Base-by-base conservation (phyloP, 768 basidiomycete species). In the Mycena leptocephala region DNA sequence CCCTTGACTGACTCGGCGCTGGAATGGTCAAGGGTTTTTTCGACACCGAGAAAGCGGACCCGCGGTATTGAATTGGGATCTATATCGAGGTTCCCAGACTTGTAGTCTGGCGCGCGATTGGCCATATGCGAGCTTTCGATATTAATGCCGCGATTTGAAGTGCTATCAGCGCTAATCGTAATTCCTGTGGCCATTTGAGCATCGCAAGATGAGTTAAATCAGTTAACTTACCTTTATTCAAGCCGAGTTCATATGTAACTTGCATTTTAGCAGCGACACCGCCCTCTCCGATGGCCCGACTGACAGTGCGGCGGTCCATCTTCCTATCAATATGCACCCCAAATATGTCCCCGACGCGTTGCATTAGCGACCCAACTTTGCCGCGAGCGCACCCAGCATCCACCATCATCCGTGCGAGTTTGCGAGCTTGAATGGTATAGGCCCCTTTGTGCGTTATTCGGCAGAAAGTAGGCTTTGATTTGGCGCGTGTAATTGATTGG, bases 221-320 rank as follows among this genome's bases (percentile, higher is more conserved):
- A n/a, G n/a, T n/a, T n/a, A n/a, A n/a, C n/a, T n/a, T n/a, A n/a
- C n/a, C n/a, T n/a, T n/a, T n/a, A n/a, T n/a, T n/a, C n/a, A n/a
- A n/a, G 13, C 18, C 33, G 16, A 80, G 61, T 30, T 80, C 75
- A 46, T 74, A 71, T 39, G 32, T 68, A 18, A 76, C 24, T 65
- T 74, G 72, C 51, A 72, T 63, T 28, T 62, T 53, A 5, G 56
- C 63, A 16, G 74, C 67, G 8, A 77, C 32, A 1, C 76, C 72
- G 26, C 72, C 77, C 56, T 82, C 81, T 10, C 56, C 1, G 20
- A 74, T 46, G 5, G 74, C 75, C 6, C 80, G 66, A 13, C 63
- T 18, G 20, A 81, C 79, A 16, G 80, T 80, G 3, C 79, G 41
- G 11, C 35, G 33, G 65, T 76, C 74, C 74, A 82, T 78, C 11